Percentiles rank a stretch among this genome's conserved stretches.
Evolutionary conservation across 495 filamentous ascomycete species (phyloP).

Genomic region (Chaetomium cochliodes): DNA sequence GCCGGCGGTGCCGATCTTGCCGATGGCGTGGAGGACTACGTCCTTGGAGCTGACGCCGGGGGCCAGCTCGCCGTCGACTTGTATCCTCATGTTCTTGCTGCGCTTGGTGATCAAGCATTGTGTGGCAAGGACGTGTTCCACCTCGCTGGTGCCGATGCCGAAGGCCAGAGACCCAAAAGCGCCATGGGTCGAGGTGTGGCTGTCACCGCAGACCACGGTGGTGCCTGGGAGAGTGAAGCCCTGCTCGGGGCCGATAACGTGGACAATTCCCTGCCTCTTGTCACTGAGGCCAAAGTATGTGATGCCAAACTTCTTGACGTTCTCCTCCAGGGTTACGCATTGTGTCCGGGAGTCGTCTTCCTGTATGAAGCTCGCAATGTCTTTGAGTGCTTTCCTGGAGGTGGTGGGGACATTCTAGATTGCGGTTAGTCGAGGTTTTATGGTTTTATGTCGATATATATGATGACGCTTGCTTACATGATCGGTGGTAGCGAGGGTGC

Average conservation of each 20-base stretch:
- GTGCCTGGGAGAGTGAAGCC: conserved; percentile 97
- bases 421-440: background rate
- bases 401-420: conserved; percentile 82
- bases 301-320: conserved; percentile 93
- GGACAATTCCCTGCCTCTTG: conserved; percentile 96
- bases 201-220: conserved; percentile 96
- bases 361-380: conserved; percentile 82
- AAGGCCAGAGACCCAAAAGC: conserved; percentile 95
- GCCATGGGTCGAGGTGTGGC: conserved; percentile 95
- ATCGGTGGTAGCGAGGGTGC: conserved; percentile 93
- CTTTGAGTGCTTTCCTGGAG: conserved; percentile 85
- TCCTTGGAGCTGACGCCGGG: conserved; percentile 96
- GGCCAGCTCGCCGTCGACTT: conserved; percentile 87
- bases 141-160: conserved; percentile 96
- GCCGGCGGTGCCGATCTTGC: conserved; percentile 91
- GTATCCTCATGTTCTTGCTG: conserved; percentile 97
- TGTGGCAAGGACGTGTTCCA: conserved; percentile 96
- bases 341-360: conserved; percentile 91
- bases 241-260: conserved; percentile 98
- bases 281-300: conserved; percentile 97
- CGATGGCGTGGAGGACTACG: conserved; percentile 90
- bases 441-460: background rate
- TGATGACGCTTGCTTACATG: conserved; percentile 63
- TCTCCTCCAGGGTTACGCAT: conserved; percentile 93
- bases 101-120: conserved; percentile 91